Conservation (phyloP, 139 green algal species). For the Coelastrella sp. region DNA sequence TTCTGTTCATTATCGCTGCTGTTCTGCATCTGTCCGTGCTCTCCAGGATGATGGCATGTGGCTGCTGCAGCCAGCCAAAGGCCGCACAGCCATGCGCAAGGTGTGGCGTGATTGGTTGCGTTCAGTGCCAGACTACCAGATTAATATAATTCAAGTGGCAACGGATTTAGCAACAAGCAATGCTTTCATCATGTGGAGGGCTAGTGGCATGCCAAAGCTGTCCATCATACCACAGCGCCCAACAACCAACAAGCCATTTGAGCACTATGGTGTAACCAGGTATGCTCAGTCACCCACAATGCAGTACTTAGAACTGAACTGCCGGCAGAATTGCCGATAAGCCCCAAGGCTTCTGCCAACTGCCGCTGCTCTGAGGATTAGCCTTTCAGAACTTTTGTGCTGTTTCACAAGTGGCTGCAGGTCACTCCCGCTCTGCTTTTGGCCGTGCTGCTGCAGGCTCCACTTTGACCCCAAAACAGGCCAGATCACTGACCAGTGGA, state of each 20-base stretch:
- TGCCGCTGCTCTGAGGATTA: background rate
- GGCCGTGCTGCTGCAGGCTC: background rate
- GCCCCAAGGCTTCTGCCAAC: background rate
- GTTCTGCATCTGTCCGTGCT: background rate
- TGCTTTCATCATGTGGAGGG: conserved; percentile 42
- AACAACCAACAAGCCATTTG: conserved; percentile 43
- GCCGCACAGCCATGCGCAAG: conserved; percentile 28
- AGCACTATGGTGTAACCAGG: conserved; percentile 44
- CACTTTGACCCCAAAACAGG: conserved; percentile 27
- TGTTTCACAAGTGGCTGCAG: background rate
- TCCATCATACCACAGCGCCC: conserved; percentile 22
- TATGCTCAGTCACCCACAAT: background rate
- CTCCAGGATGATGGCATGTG: conserved; percentile 45
- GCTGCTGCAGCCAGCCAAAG: conserved; percentile 36
- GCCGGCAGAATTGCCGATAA: background rate
- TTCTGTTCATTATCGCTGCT: background rate
- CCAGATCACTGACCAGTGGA: conserved; percentile 43
- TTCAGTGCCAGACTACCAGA: conserved; percentile 39
- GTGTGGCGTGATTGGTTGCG: conserved; percentile 41
- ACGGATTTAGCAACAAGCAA: background rate
- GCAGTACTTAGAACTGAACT: background rate
- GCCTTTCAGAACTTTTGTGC: too few species aligned
- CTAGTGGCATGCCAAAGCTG: background rate
- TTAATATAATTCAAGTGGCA: background rate
- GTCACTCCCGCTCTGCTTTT: background rate